Base-by-base conservation (phyloP, 1,284 basidiomycete species). In the Boletus smithii region DNA sequence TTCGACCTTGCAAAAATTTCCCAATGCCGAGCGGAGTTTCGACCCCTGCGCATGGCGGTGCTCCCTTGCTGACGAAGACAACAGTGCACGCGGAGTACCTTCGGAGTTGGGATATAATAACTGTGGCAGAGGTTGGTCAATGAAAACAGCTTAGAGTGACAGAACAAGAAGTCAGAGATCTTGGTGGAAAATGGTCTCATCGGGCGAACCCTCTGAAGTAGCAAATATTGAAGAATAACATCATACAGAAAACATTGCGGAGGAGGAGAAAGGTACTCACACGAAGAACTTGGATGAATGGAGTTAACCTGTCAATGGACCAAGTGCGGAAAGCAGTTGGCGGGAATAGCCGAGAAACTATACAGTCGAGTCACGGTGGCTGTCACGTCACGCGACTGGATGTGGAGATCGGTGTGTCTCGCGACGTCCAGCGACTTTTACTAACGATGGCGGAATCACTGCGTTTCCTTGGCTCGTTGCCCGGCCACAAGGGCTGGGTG, bases 401-500 rank as follows among this genome's bases (percentile, higher is more conserved):
- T 33, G 17, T 50, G 14, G n/a, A 17, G 26, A 29, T 44, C 13
- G 13, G 29, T 45, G 49, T 46, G 38, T 49, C 48, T 44, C 43
- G 64, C 67, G 67, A 67, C 68, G 61, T 62, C 61, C 61, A 69
- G 67, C 63, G 59, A 67, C 65, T 55, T 59, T 56, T 58, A 71
- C 18, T 42, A 56, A 72, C 66, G 74, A 85, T 94, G 91, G 70
- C 83, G 61, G 92, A 95, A 76, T 85, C 83, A 66, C 77, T 97
- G 70, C 86, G 88, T 69, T 97, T 89, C 77, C 85, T 95, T 69
- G 93, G 93, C 64, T 88, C 92, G 61, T 79, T 97, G 69, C 80
- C 88, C 67, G 95, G 93, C 73, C 95, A 98, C 85, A 88, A 89
- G 68, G 92, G 91, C 75, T 95, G 92, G 91, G 86, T 94, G 64